Base-by-base conservation (phyloP, 2,329 filamentous ascomycete genomes). In the Thelonectria blattea region DNA sequence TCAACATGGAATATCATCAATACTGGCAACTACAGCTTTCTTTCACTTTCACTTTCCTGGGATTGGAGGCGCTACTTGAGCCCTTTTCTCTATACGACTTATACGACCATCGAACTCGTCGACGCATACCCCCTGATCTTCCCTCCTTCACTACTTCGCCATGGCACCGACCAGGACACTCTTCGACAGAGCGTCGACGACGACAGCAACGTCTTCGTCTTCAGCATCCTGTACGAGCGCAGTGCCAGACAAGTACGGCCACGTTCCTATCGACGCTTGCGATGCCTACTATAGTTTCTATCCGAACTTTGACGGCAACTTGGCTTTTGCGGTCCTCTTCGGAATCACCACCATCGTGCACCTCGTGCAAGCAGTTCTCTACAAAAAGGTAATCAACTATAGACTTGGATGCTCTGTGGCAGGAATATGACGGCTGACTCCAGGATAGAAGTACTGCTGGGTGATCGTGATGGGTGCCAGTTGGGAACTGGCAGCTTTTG, bases 401-500 rank as follows among this genome's bases (percentile, higher is more conserved):
- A 30, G 12, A 1, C 4, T 14, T 10, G 5, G 14, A 20, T 12
- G 14, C 39, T 1, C 11, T 27, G 2, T 30, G 27, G n/a, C n/a
- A 9, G 1, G 30, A 3, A 5, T 7, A 8, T 11, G 43, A 14
- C 32, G 3, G 8, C 46, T 67, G 39, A 68, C 41, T 3, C 5
- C 1, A 9, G 32, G n/a, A 14, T 20, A 76, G 72, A 66, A 53
- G 32, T 75, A 73, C 46, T 75, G 69, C 58, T 80, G 76, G 77
- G 76, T 80, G 10, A 52, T 78, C 3, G 72, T 78, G 30, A 79
- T 80, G 74, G 76, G 74, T 11, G 73, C 64, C 0, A 24, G 65
- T 0, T 81, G 77, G 77, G 77, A 81, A 59, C 72, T 72, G 4
- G 56, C 72, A 3, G 76, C 71, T n/a, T 81, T 80, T 56, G 56